Conservation (phyloP, 2,329 filamentous ascomycete genomes). For the Cercospora sesami region DNA sequence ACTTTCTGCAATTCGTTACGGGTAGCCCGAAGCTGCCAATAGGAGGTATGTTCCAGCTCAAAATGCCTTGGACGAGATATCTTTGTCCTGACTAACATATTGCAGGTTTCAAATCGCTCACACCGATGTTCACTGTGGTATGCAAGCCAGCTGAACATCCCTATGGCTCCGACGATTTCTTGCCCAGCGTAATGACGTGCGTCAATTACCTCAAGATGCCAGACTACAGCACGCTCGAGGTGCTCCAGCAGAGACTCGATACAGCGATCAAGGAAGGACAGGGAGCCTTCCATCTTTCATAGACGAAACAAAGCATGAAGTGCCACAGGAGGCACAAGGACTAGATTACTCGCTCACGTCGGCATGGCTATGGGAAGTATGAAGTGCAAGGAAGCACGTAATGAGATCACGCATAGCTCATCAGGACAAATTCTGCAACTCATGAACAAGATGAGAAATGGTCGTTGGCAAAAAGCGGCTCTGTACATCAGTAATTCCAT, state of each 20-base stretch:
- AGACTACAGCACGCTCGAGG: conserved; percentile 79
- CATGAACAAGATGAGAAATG: conserved; percentile 9
- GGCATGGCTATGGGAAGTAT: conserved; percentile 8
- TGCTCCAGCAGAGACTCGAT: conserved; percentile 74
- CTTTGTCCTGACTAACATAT: conserved; percentile 23
- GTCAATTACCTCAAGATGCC: conserved; percentile 98
- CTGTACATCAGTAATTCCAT: neutral
- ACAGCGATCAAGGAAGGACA: conserved; percentile 93
- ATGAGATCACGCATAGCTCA: conserved; percentile 13
- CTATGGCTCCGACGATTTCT: conserved; percentile 90
- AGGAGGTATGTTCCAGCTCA: conserved; percentile 66
- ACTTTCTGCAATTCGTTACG: conserved; percentile 97
- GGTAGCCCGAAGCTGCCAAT: conserved; percentile 98
- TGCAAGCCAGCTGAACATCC: conserved; percentile 98
- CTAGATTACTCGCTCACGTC: conserved; percentile 10
- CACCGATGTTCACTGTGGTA: conserved; percentile 97
- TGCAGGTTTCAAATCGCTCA: conserved; percentile 90
- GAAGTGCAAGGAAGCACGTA: conserved; percentile 1
- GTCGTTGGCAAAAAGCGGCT: conserved; percentile 4
- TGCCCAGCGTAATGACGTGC: conserved; percentile 99
- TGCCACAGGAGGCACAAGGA: neutral
- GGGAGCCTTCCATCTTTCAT: conserved; percentile 84
- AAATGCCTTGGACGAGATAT: conserved; percentile 13
- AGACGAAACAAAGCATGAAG: conserved; percentile 13
- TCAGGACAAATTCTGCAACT: conserved; percentile 8